Evolutionary conservation across 1,139 yeast species (phyloP).

Genomic region (Candida gigantensis): DNA sequence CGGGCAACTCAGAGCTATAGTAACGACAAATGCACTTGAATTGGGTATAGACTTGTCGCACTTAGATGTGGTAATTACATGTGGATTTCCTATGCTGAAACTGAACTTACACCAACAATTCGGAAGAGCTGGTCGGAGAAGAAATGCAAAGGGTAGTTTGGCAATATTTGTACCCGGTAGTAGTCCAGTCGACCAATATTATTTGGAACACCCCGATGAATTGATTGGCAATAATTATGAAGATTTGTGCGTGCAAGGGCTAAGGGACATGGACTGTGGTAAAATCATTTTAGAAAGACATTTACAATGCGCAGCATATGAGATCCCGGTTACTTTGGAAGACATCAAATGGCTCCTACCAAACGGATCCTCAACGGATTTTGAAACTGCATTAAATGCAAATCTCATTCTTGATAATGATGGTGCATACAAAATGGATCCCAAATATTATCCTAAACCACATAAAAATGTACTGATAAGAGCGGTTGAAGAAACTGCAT

Average conservation of each 20-base stretch:
- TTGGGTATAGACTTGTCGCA: conserved; percentile 94
- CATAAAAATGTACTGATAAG: conserved; percentile 71
- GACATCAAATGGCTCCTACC: conserved; percentile 49
- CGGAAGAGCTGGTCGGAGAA: conserved; percentile 92
- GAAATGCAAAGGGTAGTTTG: conserved; percentile 60
- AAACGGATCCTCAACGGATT: conserved; percentile 18
- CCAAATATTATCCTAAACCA: conserved; percentile 79
- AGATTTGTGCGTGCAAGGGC: conserved; percentile 44
- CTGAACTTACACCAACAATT: conserved; percentile 92
- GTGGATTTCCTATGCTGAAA: conserved; percentile 88
- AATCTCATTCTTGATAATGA: conserved; percentile 48
- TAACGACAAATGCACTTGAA: conserved; percentile 94
- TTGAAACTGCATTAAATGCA: conserved; percentile 41
- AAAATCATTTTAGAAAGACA: conserved; percentile 67
- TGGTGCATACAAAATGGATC: conserved; percentile 60
- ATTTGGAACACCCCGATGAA: conserved; percentile 67
- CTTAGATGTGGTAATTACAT: conserved; percentile 84
- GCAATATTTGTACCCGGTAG: conserved; percentile 83
- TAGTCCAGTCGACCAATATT: conserved; percentile 85
- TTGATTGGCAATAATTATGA: conserved; percentile 51
- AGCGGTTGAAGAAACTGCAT: conserved; percentile 75
- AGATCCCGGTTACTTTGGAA: conserved; percentile 58
- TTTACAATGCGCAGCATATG: conserved; percentile 93
- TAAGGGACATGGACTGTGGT: conserved; percentile 37
- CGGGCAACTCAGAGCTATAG: conserved; percentile 80